These are phyloP conservation scores for Sistotremastrum niveocremeum DNA, from an alignment of 768 basidiomycete genomes.

Conservation along the genomic window DNA sequence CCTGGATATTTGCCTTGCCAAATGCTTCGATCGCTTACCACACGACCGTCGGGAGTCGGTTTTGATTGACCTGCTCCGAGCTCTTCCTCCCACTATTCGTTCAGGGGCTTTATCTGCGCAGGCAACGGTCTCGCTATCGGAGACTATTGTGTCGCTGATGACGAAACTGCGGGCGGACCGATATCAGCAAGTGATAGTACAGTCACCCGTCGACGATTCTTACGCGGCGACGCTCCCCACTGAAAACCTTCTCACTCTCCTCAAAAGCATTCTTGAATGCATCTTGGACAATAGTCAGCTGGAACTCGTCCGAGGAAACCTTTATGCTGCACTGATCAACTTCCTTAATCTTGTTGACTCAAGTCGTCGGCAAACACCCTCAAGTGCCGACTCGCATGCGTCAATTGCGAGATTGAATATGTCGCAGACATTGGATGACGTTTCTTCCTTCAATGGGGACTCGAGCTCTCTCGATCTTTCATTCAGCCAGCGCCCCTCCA, in stretches of 20 bases:
- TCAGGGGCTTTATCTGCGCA: slow-evolving; percentile 53
- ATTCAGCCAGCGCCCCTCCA: no score
- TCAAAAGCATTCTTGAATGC: slow-evolving; percentile 62
- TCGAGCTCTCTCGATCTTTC: no score
- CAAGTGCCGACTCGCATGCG: no score
- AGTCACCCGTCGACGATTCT: slow-evolving; percentile 48
- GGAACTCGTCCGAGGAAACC: slow-evolving; percentile 82
- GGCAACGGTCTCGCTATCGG: slow-evolving; percentile 73
- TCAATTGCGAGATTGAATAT: no score
- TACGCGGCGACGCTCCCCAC: slow-evolving; percentile 61
- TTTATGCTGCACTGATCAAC: slow-evolving; percentile 87
- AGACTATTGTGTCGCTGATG: slow-evolving; percentile 65
- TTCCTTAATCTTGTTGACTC: slow-evolving; percentile 60
- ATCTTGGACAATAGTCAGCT: slow-evolving; percentile 64
- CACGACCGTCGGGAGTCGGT: slow-evolving; percentile 77
- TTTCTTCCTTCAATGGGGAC: no score
- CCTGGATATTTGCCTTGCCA: slow-evolving; percentile 73
- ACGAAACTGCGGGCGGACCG: slow-evolving; percentile 83
- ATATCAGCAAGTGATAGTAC: slow-evolving; percentile 52
- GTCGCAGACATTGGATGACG: no score
- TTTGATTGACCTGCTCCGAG: slow-evolving; percentile 80
- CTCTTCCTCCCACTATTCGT: slow-evolving; percentile 57
- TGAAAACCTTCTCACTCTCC: slow-evolving; percentile 62
- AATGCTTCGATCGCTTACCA: slow-evolving; percentile 74
- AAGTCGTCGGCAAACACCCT: no score